Percentiles rank a stretch among this genome's conserved stretches.
These are phyloP conservation scores for Caryopteris hybrid DNA, from an alignment of 305 asterid species.

Conservation along the genomic window DNA sequence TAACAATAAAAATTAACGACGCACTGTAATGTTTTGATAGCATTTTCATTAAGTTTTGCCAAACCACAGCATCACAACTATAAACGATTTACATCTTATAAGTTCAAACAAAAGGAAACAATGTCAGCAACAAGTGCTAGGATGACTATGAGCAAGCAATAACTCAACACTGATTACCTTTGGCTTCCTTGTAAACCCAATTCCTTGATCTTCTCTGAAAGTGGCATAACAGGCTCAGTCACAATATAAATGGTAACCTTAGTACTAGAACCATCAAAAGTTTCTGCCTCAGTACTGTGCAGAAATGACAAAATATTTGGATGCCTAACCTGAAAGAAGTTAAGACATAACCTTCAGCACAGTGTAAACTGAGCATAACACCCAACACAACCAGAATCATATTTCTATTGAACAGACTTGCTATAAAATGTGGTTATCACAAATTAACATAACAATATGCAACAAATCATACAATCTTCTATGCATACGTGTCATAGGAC, in stretches of 20 bases:
- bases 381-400: slow-evolving; percentile 6
- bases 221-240: slow-evolving; percentile 97
- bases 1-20: slow-evolving; percentile 5
- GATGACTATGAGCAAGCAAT: slow-evolving; percentile 10
- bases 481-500: neutral
- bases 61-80: slow-evolving; percentile 16
- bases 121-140: slow-evolving; percentile 14
- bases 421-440: slow-evolving; percentile 7
- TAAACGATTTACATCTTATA: neutral
- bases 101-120: slow-evolving; percentile 14
- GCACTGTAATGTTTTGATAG: neutral
- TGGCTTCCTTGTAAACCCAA: slow-evolving; percentile 83
- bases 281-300: slow-evolving; percentile 94
- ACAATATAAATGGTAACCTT: slow-evolving; percentile 89
- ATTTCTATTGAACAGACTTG: slow-evolving; percentile 1
- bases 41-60: slow-evolving; percentile 3
- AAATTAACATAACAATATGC: slow-evolving; percentile 6
- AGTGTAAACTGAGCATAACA: slow-evolving; percentile 5
- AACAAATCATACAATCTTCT: neutral
- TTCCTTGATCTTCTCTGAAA: slow-evolving; percentile 92
- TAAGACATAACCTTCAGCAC: slow-evolving; percentile 24
- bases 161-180: slow-evolving; percentile 41
- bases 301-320: slow-evolving; percentile 96
- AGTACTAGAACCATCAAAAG: slow-evolving; percentile 64
- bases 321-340: slow-evolving; percentile 86